A percentile compares a stretch with the other conserved stretches of the same genome.
Conservation (phyloP, 163 green algal genomes). For the Scenedesmus sp. region DNA sequence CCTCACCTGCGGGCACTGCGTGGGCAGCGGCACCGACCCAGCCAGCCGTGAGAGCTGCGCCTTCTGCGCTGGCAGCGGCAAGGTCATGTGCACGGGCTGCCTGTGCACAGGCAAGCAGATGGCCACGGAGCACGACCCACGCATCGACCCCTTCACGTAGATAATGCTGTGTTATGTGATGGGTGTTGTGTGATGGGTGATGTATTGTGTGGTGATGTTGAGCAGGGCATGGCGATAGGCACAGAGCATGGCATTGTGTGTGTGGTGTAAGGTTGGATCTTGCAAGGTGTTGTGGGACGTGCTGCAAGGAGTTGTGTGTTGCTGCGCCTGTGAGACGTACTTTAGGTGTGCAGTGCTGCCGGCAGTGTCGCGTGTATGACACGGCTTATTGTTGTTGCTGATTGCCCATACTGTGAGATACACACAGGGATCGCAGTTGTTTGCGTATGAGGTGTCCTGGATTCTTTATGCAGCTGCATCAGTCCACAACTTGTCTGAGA, state of each 20-base stretch:
- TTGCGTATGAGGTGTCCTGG: background rate
- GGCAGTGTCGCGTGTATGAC: no score
- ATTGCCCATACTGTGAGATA: background rate
- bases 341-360: no score
- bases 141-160: constrained; percentile 93
- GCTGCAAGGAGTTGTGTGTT: no score
- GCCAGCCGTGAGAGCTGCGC: constrained; percentile 66
- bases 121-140: constrained; percentile 95
- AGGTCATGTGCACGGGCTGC: constrained; percentile 99
- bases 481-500: background rate
- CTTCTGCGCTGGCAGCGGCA: constrained; percentile 78
- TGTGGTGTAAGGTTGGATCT: background rate
- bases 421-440: background rate
- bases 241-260: background rate
- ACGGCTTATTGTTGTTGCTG: background rate
- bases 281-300: background rate
- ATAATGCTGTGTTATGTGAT: background rate
- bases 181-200: background rate
- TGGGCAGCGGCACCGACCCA: constrained; percentile 75
- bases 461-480: background rate
- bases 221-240: background rate
- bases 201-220: background rate
- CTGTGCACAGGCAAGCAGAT: constrained; percentile 97
- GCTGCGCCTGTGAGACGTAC: no score
- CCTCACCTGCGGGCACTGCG: constrained; percentile 92